Evolutionary conservation across 768 basidiomycete genomes (phyloP).

Genomic region (Lactarius evosmus): DNA sequence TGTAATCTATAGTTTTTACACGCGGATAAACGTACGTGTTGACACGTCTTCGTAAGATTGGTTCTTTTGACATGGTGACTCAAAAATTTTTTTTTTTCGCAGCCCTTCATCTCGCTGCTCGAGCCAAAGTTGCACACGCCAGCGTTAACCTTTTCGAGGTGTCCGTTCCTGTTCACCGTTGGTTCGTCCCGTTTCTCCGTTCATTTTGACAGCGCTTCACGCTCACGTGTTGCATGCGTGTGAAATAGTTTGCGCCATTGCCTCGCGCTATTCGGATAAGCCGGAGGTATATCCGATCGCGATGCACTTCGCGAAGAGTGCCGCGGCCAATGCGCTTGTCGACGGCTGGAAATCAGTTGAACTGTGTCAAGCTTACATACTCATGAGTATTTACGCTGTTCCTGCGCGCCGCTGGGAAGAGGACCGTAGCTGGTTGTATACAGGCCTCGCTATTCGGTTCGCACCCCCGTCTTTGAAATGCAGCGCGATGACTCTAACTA

Average conservation of each 20-base stretch:
- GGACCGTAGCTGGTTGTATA: constrained; percentile 85
- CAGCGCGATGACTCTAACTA: background rate
- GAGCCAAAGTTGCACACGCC: constrained; percentile 85
- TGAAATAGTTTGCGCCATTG: constrained; percentile 73
- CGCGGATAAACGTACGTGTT: constrained; percentile 55
- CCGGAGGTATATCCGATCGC: constrained; percentile 65
- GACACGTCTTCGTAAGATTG: background rate
- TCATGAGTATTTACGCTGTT: constrained; percentile 72
- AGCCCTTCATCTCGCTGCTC: constrained; percentile 70
- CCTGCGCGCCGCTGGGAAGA: constrained; percentile 83
- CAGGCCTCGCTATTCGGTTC: constrained; percentile 84
- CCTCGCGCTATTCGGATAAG: constrained; percentile 75
- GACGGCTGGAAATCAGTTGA: constrained; percentile 80
- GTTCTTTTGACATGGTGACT: constrained; percentile 40
- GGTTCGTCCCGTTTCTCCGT: constrained; percentile 47
- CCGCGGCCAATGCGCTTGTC: constrained; percentile 74
- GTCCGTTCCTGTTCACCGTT: constrained; percentile 90
- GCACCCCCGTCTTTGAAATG: constrained; percentile 30
- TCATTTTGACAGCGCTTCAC: background rate
- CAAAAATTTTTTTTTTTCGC: constrained; percentile 63
- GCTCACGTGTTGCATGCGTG: background rate
- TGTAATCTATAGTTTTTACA: constrained; percentile 55
- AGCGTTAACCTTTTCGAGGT: constrained; percentile 72
- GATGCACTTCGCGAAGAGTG: constrained; percentile 73
- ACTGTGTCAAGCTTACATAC: constrained; percentile 77